Conservation (phyloP, 768 basidiomycete genomes). For the Dioszegia crocea region DNA sequence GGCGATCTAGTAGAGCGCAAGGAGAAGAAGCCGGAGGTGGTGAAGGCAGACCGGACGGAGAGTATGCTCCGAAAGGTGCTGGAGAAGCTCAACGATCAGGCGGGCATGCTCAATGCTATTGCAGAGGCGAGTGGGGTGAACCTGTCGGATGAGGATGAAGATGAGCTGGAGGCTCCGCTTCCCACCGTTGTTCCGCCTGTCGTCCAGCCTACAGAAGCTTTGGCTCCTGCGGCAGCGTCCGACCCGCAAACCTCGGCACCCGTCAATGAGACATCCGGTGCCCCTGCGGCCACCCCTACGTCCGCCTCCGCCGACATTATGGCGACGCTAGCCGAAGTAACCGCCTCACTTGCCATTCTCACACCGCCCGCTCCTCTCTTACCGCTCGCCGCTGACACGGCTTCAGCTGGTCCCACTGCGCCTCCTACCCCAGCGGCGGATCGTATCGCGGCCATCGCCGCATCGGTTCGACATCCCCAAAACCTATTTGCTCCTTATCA, state of each 20-base stretch:
- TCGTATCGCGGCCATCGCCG: background rate
- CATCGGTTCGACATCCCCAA: background rate
- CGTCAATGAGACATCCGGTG: background rate
- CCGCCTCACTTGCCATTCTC: background rate
- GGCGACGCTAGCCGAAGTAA: background rate
- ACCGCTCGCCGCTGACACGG: no score
- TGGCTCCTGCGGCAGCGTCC: no score
- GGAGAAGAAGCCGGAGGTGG: background rate
- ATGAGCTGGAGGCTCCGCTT: background rate
- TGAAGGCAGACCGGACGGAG: background rate
- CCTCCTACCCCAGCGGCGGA: background rate
- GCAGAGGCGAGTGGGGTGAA: constrained; percentile 25
- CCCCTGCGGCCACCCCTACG: no score
- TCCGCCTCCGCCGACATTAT: no score
- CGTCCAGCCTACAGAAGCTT: no score
- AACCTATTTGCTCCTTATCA: background rate
- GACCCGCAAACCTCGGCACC: no score
- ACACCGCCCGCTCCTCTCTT: background rate
- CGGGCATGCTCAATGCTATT: constrained; percentile 27
- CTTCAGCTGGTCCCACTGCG: no score
- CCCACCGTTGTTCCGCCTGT: no score
- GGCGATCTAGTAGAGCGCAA: background rate
- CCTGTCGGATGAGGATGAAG: constrained; percentile 17
- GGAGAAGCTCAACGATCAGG: constrained; percentile 24
- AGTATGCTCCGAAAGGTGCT: constrained; percentile 1